Evolutionary conservation across 1,139 yeast species (phyloP).

Genomic region (Geotrichum cucujoidarum): DNA sequence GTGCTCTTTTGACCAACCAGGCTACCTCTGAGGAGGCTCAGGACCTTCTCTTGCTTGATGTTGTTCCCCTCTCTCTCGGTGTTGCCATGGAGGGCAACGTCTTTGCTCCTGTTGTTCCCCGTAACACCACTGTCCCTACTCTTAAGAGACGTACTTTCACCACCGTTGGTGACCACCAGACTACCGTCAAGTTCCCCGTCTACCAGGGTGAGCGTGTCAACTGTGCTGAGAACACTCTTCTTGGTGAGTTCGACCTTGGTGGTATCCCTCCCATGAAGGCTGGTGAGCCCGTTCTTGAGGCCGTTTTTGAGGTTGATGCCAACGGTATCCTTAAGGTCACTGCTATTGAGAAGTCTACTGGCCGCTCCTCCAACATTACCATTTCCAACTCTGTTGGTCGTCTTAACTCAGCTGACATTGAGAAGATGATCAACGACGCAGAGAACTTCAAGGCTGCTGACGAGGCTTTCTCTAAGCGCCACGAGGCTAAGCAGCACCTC

Average conservation of each 20-base stretch:
- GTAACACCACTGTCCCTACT: conserved; percentile 99
- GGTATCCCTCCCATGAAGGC: conserved; percentile 99
- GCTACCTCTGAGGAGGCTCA: conserved; percentile 95
- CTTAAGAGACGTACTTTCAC: conserved; percentile 99
- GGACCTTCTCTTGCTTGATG: conserved; percentile 96
- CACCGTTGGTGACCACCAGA: conserved; percentile 98
- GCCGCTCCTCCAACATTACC: conserved; percentile 98
- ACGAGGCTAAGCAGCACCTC: conserved; percentile 98
- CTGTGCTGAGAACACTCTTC: conserved; percentile 98
- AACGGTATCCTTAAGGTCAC: conserved; percentile 99
- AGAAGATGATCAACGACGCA: conserved; percentile 97
- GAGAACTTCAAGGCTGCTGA: conserved; percentile 98
- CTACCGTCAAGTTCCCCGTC: conserved; percentile 99
- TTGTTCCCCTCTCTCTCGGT: conserved; percentile 97
- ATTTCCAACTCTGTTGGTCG: conserved; percentile 99
- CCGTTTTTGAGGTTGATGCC: conserved; percentile 98
- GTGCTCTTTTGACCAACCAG: conserved; percentile 98
- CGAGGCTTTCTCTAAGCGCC: conserved; percentile 99
- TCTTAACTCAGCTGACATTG: conserved; percentile 95
- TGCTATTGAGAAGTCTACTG: conserved; percentile 98
- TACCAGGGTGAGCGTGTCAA: conserved; percentile 99
- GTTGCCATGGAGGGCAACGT: conserved; percentile 99
- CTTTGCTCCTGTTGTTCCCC: conserved; percentile 98
- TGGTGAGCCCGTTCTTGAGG: conserved; percentile 99
- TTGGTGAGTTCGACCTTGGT: conserved; percentile 99